Conservation (phyloP, 768 basidiomycete genomes). For the Lanmaoa pseudosensibilis region DNA sequence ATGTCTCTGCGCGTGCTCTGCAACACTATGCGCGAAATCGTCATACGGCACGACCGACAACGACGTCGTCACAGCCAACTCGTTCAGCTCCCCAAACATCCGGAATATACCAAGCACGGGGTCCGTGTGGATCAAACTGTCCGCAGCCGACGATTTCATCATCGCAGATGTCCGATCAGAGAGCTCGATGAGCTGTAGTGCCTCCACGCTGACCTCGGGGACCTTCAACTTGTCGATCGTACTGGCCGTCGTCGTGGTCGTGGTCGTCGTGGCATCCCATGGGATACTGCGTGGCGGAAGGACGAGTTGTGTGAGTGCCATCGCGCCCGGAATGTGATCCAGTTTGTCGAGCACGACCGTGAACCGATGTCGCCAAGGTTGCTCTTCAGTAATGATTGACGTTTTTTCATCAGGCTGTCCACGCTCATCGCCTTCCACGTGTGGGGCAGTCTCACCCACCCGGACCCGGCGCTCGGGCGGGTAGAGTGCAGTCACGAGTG, state of each 20-base stretch:
- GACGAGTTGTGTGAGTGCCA: constrained; percentile 86
- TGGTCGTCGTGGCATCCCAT: constrained; percentile 8
- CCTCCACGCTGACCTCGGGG: constrained; percentile 53
- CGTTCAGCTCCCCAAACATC: constrained; percentile 74
- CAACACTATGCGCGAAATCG: constrained; percentile 67
- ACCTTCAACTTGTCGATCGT: constrained; percentile 9
- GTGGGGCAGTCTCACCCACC: constrained; percentile 26
- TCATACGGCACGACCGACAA: constrained; percentile 78
- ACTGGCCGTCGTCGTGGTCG: constrained; percentile 12
- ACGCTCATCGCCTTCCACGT: constrained; percentile 36
- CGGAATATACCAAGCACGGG: constrained; percentile 72
- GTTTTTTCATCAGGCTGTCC: constrained; percentile 10
- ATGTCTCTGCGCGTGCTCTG: constrained; percentile 59
- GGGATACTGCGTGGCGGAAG: constrained; percentile 37
- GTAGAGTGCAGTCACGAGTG: constrained; percentile 65
- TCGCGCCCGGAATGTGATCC: constrained; percentile 85
- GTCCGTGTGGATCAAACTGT: constrained; percentile 71
- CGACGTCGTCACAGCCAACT: constrained; percentile 60
- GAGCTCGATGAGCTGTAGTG: constrained; percentile 83
- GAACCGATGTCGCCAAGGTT: constrained; percentile 57
- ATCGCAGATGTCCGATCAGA: constrained; percentile 65
- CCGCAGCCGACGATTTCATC: constrained; percentile 63
- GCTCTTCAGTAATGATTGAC: constrained; percentile 15
- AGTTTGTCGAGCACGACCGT: constrained; percentile 87
- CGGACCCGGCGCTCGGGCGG: constrained; percentile 61